Percentiles rank a stretch among this genome's conserved stretches.
Conservation (phyloP, 2,329 filamentous ascomycete genomes). For the Hypoxylon sp. region DNA sequence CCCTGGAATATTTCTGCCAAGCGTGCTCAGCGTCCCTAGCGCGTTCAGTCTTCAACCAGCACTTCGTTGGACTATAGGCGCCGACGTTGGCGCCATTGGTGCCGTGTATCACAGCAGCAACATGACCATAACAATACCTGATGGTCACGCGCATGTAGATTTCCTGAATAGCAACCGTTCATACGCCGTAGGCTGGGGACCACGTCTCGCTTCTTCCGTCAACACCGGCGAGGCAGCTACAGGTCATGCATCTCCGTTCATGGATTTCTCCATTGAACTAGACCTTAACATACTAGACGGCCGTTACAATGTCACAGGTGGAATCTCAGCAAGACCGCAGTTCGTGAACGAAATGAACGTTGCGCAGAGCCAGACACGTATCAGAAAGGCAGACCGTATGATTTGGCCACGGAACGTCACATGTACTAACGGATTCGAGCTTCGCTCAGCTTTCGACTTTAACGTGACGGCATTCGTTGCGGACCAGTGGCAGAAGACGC, state of each 20-base stretch:
- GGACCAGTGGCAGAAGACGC: constrained; percentile 44
- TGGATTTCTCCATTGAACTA: constrained; percentile 58
- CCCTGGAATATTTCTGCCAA: constrained; percentile 57
- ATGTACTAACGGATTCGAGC: constrained; percentile 48
- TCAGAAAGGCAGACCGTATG: constrained; percentile 31
- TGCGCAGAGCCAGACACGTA: constrained; percentile 48
- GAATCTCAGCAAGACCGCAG: constrained; percentile 56
- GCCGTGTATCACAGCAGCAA: constrained; percentile 53
- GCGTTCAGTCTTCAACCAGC: constrained; percentile 58
- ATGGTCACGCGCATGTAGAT: constrained; percentile 59
- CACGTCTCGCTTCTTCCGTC: constrained; percentile 54
- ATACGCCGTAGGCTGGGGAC: constrained; percentile 55
- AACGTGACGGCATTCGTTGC: constrained; percentile 51
- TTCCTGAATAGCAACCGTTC: constrained; percentile 53
- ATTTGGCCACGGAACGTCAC: constrained; percentile 41
- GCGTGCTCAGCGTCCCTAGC: constrained; percentile 58
- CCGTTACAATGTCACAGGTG: constrained; percentile 57
- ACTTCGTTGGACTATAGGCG: constrained; percentile 57
- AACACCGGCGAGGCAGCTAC: constrained; percentile 54
- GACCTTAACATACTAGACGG: constrained; percentile 56
- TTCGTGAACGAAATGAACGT: constrained; percentile 56
- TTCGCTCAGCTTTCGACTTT: constrained; percentile 51
- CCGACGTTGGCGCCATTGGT: constrained; percentile 56
- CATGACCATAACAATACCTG: constrained; percentile 53
- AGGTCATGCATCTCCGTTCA: constrained; percentile 54